A percentile compares a stretch with the other conserved stretches of the same genome.
Evolutionary conservation across 2,329 filamentous ascomycete species (phyloP).

Genomic region (Nectriaceae sp.): DNA sequence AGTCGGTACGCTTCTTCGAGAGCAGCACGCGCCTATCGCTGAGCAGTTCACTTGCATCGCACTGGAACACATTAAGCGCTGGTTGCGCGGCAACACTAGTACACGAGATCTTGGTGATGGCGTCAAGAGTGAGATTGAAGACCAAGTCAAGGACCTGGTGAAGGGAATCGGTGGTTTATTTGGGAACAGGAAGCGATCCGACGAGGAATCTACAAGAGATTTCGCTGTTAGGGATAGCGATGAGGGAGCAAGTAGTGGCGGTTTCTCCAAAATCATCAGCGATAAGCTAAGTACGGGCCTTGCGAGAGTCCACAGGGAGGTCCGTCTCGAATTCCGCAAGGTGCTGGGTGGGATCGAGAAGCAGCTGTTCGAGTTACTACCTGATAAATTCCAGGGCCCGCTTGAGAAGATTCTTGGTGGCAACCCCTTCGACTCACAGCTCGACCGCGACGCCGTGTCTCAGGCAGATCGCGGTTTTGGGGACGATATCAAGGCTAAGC

Average conservation of each 20-base stretch:
- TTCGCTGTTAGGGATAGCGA: conserved; percentile 30
- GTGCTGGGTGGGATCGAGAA: conserved; percentile 46
- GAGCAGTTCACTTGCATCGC: conserved; percentile 49
- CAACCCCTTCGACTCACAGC: conserved; percentile 47
- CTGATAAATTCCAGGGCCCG: conserved; percentile 44
- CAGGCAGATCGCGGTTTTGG: conserved; percentile 41
- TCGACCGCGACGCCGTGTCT: conserved; percentile 37
- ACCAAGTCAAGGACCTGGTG: conserved; percentile 46
- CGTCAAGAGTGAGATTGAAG: conserved; percentile 45
- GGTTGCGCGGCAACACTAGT: conserved; percentile 45
- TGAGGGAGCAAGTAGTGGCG: conserved; percentile 32
- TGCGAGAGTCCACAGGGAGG: conserved; percentile 45
- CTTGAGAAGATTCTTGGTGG: conserved; percentile 49
- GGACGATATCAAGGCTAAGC: conserved; percentile 46
- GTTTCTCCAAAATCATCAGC: conserved; percentile 48
- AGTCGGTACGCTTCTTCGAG: conserved; percentile 40
- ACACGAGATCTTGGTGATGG: conserved; percentile 45
- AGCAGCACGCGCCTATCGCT: conserved; percentile 45
- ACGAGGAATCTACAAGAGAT: conserved; percentile 33
- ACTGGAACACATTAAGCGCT: conserved; percentile 48
- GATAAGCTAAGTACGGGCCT: conserved; percentile 48
- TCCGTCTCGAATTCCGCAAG: conserved; percentile 48
- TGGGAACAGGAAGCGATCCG: conserved; percentile 37
- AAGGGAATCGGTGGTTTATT: conserved; percentile 46
- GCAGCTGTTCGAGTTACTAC: conserved; percentile 46